phyloP scores from a whole-genome alignment of 73 alveolate genomes.

The Paramecium caudatum region DNA sequence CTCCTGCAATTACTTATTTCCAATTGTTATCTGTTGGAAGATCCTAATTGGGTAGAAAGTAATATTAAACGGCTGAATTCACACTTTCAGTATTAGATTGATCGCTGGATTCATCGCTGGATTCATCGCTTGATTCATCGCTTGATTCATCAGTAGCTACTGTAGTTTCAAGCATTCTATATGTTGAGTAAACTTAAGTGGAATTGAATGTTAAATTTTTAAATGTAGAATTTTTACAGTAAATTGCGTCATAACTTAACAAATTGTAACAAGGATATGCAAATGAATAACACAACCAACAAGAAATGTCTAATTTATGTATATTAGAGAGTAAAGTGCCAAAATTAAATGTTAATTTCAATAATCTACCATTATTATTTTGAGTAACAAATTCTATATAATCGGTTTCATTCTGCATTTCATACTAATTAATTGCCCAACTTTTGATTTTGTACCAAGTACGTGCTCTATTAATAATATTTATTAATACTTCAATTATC shows the following conservation, averaged over 20 bases:
- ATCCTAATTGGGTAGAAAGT: constrained; percentile 49
- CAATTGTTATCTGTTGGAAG: constrained; percentile 32
- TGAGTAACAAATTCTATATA: constrained; percentile 51
- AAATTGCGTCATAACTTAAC: background rate
- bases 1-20: background rate
- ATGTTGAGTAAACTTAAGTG: background rate
- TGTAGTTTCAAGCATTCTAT: constrained; percentile 26
- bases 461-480: background rate
- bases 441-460: constrained; percentile 61
- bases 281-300: constrained; percentile 54
- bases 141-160: background rate
- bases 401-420: background rate
- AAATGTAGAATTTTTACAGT: background rate
- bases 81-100: background rate
- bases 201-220: constrained; percentile 33
- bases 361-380: constrained; percentile 49
- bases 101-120: no score
- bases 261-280: constrained; percentile 53
- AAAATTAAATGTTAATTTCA: constrained; percentile 31
- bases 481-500: background rate
- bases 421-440: constrained; percentile 38
- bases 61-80: background rate
- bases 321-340: background rate
- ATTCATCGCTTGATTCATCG: background rate
- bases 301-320: background rate